phyloP scores from a whole-genome alignment of 495 filamentous ascomycete genomes.

The Amniculicola lignicola region DNA sequence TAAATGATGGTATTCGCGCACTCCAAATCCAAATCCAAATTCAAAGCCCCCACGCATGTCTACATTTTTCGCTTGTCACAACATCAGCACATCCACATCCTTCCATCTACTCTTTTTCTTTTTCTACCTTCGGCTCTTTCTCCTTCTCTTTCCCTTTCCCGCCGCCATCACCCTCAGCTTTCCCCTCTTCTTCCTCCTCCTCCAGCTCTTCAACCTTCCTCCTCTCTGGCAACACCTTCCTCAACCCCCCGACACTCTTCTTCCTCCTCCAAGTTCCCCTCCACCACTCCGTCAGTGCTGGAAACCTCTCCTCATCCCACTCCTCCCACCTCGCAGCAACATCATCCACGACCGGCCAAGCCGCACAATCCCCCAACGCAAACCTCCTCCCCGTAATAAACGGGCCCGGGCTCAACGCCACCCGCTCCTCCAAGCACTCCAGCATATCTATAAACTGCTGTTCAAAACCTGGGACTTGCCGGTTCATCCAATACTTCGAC shows the following conservation, averaged over 20 bases:
- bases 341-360: conserved; percentile 68
- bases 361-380: conserved; percentile 64
- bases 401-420: conserved; percentile 45
- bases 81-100: too few relatives aligned
- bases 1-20: too few relatives aligned
- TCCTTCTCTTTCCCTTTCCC: too few relatives aligned
- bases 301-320: conserved; percentile 25
- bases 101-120: too few relatives aligned
- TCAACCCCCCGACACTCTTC: conserved; percentile 15
- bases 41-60: too few relatives aligned
- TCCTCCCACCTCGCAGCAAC: conserved; percentile 44
- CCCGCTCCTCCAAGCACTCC: conserved; percentile 37
- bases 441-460: conserved; percentile 21
- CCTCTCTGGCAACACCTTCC: conserved; percentile 1
- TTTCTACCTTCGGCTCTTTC: too few relatives aligned
- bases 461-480: conserved; percentile 18
- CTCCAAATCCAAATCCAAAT: too few relatives aligned
- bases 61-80: too few relatives aligned
- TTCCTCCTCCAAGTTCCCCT: conserved; percentile 29
- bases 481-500: conserved; percentile 23
- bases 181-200: conserved; percentile 7
- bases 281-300: conserved; percentile 28
- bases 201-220: background rate
- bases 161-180: too few relatives aligned
- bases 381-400: conserved; percentile 58